Evolutionary conservation across 2,329 filamentous ascomycete species (phyloP).

Genomic region (Fonsecaea multimorphosa): DNA sequence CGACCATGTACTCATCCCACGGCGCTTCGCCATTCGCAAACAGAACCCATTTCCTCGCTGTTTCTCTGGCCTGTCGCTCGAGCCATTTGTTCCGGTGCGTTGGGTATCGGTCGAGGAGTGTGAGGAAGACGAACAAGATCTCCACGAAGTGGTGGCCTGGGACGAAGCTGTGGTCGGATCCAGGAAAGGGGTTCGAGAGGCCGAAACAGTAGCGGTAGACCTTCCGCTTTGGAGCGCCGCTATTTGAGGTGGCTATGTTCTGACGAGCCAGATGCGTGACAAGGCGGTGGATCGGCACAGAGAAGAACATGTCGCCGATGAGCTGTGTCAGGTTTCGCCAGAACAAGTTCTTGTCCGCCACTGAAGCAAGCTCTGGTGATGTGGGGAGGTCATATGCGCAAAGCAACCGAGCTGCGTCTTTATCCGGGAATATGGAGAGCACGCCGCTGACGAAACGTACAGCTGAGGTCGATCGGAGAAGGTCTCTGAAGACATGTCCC

Average conservation of each 20-base stretch:
- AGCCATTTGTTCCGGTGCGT: slow-evolving; percentile 35
- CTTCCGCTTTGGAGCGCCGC: slow-evolving; percentile 16
- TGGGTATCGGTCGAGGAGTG: slow-evolving; percentile 36
- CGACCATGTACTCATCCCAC: slow-evolving; percentile 23
- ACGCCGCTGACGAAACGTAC: slow-evolving; percentile 48
- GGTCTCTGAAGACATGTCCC: slow-evolving; percentile 31
- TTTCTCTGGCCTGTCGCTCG: slow-evolving; percentile 33
- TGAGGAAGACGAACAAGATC: slow-evolving; percentile 38
- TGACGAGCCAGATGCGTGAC: slow-evolving; percentile 33
- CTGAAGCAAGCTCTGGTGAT: slow-evolving; percentile 19
- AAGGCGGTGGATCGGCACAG: slow-evolving; percentile 30
- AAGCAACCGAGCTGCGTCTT: background rate
- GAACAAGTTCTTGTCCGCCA: slow-evolving; percentile 34
- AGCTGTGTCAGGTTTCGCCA: slow-evolving; percentile 33
- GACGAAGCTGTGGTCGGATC: slow-evolving; percentile 40
- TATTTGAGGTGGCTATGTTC: background rate
- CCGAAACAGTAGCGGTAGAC: slow-evolving; percentile 38
- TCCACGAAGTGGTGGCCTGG: slow-evolving; percentile 37
- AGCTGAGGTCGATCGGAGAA: slow-evolving; percentile 46
- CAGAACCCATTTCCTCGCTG: slow-evolving; percentile 36
- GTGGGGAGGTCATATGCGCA: slow-evolving; percentile 30
- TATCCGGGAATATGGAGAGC: slow-evolving; percentile 5
- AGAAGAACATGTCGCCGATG: slow-evolving; percentile 36
- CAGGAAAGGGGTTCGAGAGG: slow-evolving; percentile 46
- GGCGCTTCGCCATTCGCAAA: slow-evolving; percentile 30